Conservation (phyloP, 352 stramenopile genomes). For the Halophytophthora polymorphica region DNA sequence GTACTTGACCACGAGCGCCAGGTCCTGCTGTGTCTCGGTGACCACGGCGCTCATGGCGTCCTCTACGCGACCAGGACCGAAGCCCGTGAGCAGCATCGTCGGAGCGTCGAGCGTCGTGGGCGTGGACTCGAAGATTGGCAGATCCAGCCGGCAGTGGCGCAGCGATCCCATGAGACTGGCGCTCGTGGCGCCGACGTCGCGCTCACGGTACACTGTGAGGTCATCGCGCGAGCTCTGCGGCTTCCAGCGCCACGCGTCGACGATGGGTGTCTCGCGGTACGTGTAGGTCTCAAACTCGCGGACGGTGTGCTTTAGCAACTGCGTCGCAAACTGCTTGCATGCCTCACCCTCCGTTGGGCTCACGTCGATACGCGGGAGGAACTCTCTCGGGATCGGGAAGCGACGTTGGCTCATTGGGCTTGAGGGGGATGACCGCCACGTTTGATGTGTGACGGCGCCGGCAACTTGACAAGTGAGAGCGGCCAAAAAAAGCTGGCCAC, state of each 20-base stretch:
- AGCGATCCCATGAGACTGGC: slow-evolving; percentile 21
- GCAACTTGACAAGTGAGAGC: no score
- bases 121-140: slow-evolving; percentile 27
- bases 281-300: slow-evolving; percentile 45
- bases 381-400: slow-evolving; percentile 42
- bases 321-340: slow-evolving; percentile 34
- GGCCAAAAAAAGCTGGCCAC: no score
- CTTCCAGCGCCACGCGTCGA: slow-evolving; percentile 44
- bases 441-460: slow-evolving; percentile 16
- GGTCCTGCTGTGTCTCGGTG: slow-evolving; percentile 51
- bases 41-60: slow-evolving; percentile 53
- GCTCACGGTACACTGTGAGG: slow-evolving; percentile 45
- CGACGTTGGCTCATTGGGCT: slow-evolving; percentile 23
- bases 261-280: slow-evolving; percentile 27
- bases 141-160: slow-evolving; percentile 27
- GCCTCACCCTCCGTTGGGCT: slow-evolving; percentile 25
- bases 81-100: slow-evolving; percentile 48
- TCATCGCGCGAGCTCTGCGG: slow-evolving; percentile 34
- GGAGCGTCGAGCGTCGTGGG: slow-evolving; percentile 24
- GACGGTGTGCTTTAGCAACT: slow-evolving; percentile 37
- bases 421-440: slow-evolving; percentile 7
- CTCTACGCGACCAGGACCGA: slow-evolving; percentile 43
- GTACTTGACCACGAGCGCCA: slow-evolving; percentile 52
- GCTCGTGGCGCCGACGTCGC: slow-evolving; percentile 23
- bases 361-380: slow-evolving; percentile 33